Base-by-base conservation (phyloP, 257 asterid genomes). In the Ehretia macrophylla region DNA sequence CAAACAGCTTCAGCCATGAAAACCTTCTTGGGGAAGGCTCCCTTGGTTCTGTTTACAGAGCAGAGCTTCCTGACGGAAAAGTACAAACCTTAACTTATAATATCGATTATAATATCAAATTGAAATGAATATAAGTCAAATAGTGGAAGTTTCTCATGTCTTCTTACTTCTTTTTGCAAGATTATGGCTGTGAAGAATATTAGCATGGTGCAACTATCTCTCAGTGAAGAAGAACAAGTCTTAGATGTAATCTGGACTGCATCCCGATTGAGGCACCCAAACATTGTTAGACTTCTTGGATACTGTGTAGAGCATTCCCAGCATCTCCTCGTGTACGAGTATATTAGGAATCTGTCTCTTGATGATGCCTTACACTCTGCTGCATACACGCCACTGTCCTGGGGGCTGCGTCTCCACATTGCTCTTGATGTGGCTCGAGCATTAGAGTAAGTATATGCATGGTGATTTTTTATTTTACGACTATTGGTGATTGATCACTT, bases 1-100 rank as follows among this genome's bases (percentile, higher is more conserved):
- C 99, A 63, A 83, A 72, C 75, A 72, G 76, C 78, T 93, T 93
- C 68, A 73, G 88, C 72, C 77, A 77, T 61, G 85, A 68, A 37
- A 79, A 85, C 65, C 75, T 81, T 21, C 76, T 93, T 62, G 99
- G 96, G 60, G 79, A 83, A 73, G 99, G 97, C 64, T 88, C 95
- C 56, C 90, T 93, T 55, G 97, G 97, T 59, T 73, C 89, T 18
- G 95, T 93, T 56, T 84, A 86, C 51, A 85, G 84, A 74, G 99
- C 91, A 55, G 88, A 86, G 63, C 78, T 89, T 66, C 87, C 91
- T 11, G 91, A 93, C 78, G 97, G 95, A 67, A 69, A 56, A 84
- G 97, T 88, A 81, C 47, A 8, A 56, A 55, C 21, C 35, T 19
- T 47, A 66, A 62, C 56, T 27, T 19, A 10, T 51, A 35, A 22